A percentile compares a stretch with the other conserved stretches of the same genome.
Conservation (phyloP, 2,329 filamentous ascomycete species). For the Pseudogymnoascus sp. region DNA sequence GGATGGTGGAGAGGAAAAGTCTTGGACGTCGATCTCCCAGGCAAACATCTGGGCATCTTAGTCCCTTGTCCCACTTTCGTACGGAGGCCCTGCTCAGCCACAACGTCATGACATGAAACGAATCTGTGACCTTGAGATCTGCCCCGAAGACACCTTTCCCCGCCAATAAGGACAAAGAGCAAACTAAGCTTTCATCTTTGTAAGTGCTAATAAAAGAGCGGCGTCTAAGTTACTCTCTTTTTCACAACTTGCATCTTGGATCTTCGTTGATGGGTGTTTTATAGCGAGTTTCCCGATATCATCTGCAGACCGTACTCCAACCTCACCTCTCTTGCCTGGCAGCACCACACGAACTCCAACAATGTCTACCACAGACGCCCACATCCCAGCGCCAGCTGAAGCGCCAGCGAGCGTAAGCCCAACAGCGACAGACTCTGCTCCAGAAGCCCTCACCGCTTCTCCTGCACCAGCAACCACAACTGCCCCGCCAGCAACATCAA, state of each 20-base stretch:
- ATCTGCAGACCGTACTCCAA: neutral
- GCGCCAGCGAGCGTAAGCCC: neutral
- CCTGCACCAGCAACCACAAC: neutral
- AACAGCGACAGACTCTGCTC: neutral
- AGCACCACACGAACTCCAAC: neutral
- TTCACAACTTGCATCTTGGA: neutral
- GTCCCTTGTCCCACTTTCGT: neutral
- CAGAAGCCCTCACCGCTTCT: neutral
- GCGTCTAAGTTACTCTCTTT: neutral
- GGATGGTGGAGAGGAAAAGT: neutral
- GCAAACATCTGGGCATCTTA: neutral
- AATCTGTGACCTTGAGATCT: conserved; percentile 8
- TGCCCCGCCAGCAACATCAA: neutral
- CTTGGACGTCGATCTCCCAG: neutral
- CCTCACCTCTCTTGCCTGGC: neutral
- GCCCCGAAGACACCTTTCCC: neutral
- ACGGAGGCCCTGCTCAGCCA: neutral
- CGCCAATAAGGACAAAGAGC: conserved; percentile 6
- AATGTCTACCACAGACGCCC: neutral
- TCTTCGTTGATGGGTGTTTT: neutral
- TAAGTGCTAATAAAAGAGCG: neutral
- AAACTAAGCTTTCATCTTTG: neutral
- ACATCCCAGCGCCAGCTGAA: neutral
- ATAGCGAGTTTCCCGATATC: neutral
- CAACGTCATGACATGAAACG: conserved; percentile 6